A percentile compares a stretch with the other conserved stretches of the same genome.
phyloP scores from a whole-genome alignment of 2,329 filamentous ascomycete species.

The Gaeumannomyces tritici region DNA sequence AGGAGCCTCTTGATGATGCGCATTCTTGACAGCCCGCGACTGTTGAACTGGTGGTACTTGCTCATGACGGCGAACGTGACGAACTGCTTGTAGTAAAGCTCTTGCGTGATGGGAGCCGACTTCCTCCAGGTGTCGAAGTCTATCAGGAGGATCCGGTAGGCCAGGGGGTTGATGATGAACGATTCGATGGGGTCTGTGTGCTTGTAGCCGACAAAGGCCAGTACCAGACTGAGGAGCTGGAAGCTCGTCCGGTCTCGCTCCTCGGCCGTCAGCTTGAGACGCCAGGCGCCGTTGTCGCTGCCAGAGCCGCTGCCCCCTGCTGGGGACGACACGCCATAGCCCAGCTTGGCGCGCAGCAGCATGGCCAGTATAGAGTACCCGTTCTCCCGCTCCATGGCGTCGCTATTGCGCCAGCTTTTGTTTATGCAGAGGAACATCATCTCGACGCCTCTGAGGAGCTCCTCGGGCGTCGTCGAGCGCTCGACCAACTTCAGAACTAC shows the following conservation, averaged over 20 bases:
- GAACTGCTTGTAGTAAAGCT: conserved; percentile 90
- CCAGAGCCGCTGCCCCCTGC: conserved; percentile 16
- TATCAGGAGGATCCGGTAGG: conserved; percentile 83
- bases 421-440: conserved; percentile 79
- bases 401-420: conserved; percentile 93
- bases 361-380: conserved; percentile 71
- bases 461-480: conserved; percentile 58
- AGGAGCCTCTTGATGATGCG: conserved; percentile 88
- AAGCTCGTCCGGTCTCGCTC: conserved; percentile 47
- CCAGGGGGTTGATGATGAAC: conserved; percentile 90
- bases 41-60: conserved; percentile 88
- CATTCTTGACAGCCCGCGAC: conserved; percentile 78
- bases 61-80: conserved; percentile 79
- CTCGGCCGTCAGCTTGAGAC: conserved; percentile 36
- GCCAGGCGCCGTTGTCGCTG: conserved; percentile 19
- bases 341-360: conserved; percentile 75
- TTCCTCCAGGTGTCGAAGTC: conserved; percentile 91
- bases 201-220: conserved; percentile 85
- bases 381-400: conserved; percentile 94
- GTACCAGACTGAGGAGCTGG: conserved; percentile 63
- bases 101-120: conserved; percentile 66
- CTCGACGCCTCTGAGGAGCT: conserved; percentile 67
- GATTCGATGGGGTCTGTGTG: conserved; percentile 72
- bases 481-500: conserved; percentile 80
- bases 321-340: conserved; percentile 30